These are phyloP conservation scores for Dothideomycetes sp. DNA, from an alignment of 2,329 filamentous ascomycete genomes.

Conservation along the genomic window DNA sequence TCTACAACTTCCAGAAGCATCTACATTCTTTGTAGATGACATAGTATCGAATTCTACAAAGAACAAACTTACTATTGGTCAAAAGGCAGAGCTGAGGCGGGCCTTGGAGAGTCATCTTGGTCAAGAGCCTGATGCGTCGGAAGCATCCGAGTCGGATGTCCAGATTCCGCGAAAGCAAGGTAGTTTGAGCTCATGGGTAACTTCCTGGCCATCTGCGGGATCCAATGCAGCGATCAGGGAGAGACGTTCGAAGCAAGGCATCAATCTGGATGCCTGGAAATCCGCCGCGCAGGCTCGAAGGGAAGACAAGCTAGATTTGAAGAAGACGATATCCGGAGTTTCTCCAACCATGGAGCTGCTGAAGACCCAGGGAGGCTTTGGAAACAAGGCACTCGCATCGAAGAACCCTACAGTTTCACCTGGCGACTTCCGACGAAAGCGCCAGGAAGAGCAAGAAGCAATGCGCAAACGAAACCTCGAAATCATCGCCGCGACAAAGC, in stretches of 20 bases:
- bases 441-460: constrained; percentile 64
- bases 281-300: constrained; percentile 32
- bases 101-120: constrained; percentile 46
- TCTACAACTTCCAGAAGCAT: constrained; percentile 55
- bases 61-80: constrained; percentile 70
- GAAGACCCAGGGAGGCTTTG: constrained; percentile 11
- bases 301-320: constrained; percentile 37
- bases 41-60: constrained; percentile 54
- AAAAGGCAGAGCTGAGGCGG: constrained; percentile 69
- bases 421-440: constrained; percentile 58
- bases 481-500: constrained; percentile 59
- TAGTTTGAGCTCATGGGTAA: constrained; percentile 29
- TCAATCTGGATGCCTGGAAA: constrained; percentile 24
- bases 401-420: constrained; percentile 28
- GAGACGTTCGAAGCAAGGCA: constrained; percentile 12
- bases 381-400: constrained; percentile 20
- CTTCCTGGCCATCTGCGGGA: constrained; percentile 15
- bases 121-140: constrained; percentile 14
- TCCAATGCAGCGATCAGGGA: not conserved
- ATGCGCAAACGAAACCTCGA: constrained; percentile 62
- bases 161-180: constrained; percentile 26
- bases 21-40: constrained; percentile 52
- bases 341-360: constrained; percentile 17
- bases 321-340: constrained; percentile 20
- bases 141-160: constrained; percentile 11